A percentile compares a stretch with the other conserved stretches of the same genome.
Conservation (phyloP, 345 rosid species). For the Eucalyptus brandiana region DNA sequence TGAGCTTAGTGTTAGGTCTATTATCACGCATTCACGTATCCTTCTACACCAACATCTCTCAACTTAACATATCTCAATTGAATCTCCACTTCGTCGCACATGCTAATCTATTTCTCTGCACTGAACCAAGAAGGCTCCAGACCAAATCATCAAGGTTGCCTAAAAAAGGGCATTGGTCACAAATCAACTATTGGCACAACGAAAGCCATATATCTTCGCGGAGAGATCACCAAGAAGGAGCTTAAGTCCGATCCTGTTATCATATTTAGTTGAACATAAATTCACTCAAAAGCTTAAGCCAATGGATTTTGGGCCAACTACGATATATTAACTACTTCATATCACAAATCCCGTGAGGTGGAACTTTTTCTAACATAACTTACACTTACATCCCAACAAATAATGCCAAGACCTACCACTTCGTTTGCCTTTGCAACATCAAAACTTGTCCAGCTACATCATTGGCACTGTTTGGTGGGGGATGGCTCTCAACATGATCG, state of each 20-base stretch:
- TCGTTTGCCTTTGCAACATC: slow-evolving; percentile 79
- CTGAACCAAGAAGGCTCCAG: background rate
- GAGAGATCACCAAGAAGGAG: background rate
- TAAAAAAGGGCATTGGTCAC: background rate
- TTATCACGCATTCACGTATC: too few relatives aligned
- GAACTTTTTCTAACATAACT: background rate
- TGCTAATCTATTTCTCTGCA: background rate
- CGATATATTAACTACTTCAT: background rate
- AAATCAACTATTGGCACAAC: background rate
- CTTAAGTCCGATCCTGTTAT: background rate
- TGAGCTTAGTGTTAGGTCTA: too few relatives aligned
- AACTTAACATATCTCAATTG: background rate
- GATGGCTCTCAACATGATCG: slow-evolving; percentile 72
- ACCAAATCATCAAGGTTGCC: background rate
- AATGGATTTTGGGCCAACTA: background rate
- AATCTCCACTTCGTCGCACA: background rate
- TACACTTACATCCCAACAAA: background rate
- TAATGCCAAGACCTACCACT: slow-evolving; percentile 54
- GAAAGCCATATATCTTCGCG: background rate
- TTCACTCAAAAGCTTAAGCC: background rate
- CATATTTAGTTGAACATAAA: background rate
- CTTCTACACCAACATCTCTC: background rate
- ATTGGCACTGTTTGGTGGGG: slow-evolving; percentile 97
- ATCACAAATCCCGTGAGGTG: background rate
- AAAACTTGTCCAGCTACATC: slow-evolving; percentile 67